Base-by-base conservation (phyloP, 75 land plant species). In the Pinus tabuliformis region DNA sequence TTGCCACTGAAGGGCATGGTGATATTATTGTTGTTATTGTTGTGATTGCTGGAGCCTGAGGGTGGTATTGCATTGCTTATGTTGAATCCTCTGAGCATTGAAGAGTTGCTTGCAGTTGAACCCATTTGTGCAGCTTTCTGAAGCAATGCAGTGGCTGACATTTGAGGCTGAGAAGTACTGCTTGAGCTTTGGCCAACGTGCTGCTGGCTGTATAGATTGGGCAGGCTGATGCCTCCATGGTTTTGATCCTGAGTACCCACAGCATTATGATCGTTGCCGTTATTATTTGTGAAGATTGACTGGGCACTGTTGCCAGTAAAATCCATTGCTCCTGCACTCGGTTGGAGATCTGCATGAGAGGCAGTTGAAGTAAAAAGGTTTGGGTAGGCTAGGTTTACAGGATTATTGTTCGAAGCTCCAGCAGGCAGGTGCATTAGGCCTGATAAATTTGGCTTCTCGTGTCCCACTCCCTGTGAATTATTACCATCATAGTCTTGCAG, bases 61-160 rank as follows among this genome's bases (percentile, higher is more conserved):
- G 63, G 24, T 0, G 63, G 24, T 3, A 73, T 73, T 73, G 75
- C 7, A 56, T 49, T 52, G 11, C 61, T 20, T 49, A 49, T 49
- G 33, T 83, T 89, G 76, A 81, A 89, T 8, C 86, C 89, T 79
- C 85, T 72, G 14, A 85, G 56, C 54, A 88, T 36, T 16, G 86
- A 72, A n/a, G 74, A 15, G 62, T 73, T 73, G 61, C 87, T 82
- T 42, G 88, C 79, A 20, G 90, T 88, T 33, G 92, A 84, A 49
- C 92, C 92, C 90, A 90, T 90, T 58, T 90, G 91, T 12, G 91
- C 92, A 13, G 92, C 92, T 71, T 90, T 90, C 71, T 90, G 92
- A 13, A 90, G 92, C 60, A 90, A 68, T 12, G 92, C 92, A 17
- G 92, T 90, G 60, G 92, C 92, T n/a, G 92, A 90, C 91, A 88